Conservation (phyloP, 345 rosid genomes). For the Euclidium syriacum region DNA sequence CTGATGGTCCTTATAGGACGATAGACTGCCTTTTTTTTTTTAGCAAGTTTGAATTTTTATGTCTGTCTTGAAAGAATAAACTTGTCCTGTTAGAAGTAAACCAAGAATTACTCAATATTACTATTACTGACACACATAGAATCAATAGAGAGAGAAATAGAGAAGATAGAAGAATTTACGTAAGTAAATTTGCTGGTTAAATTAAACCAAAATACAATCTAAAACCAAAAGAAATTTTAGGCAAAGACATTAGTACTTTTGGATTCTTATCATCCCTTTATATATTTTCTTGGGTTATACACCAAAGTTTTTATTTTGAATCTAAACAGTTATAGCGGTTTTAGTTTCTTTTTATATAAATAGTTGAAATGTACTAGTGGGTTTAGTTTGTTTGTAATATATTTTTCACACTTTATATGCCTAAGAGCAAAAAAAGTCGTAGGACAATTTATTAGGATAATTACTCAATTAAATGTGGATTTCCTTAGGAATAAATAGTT, state of each 20-base stretch:
- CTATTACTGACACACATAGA: conserved; percentile 37
- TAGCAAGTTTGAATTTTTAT: conserved; percentile 2
- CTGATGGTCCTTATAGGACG: conserved; percentile 65
- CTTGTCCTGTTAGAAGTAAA: conserved; percentile 42
- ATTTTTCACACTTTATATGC: not conserved
- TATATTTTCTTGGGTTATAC: conserved; percentile 13
- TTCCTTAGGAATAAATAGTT: not conserved
- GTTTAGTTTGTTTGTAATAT: not conserved
- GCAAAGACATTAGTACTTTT: conserved; percentile 14
- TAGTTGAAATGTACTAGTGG: not conserved
- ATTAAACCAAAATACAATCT: not conserved
- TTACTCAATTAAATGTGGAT: not conserved
- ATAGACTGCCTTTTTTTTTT: conserved; percentile 48
- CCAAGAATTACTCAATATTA: conserved; percentile 31
- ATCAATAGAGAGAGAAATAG: conserved; percentile 31
- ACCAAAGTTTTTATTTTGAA: not conserved
- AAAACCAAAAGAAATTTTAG: conserved; percentile 9
- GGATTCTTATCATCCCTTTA: conserved; percentile 30
- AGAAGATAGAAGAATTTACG: conserved; percentile 8
- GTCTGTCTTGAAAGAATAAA: conserved; percentile 60
- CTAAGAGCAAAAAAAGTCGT: not conserved
- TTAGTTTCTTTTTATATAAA: not conserved
- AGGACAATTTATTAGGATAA: conserved; percentile 12
- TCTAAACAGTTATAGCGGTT: not conserved
- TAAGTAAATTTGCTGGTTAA: not conserved